Evolutionary conservation across 176 grass and related monocot species (phyloP), one percentile per base, ranked within the genome.

Genomic region (Avena eriantha): DNA sequence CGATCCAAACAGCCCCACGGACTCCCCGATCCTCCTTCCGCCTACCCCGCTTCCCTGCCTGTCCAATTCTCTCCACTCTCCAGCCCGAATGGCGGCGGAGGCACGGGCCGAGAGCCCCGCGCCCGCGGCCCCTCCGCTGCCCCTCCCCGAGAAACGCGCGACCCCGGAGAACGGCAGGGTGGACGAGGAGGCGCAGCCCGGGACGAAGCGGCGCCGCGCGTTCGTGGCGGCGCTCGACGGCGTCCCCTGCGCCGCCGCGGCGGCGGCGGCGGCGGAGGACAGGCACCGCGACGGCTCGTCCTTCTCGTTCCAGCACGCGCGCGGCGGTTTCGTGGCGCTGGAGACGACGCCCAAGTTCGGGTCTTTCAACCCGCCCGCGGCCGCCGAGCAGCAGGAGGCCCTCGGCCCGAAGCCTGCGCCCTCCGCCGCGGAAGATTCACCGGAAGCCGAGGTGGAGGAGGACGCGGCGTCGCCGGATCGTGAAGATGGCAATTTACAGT

Each of bases 271-370:
- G 46, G 63, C 5, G 1, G 63, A 0, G 55, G 80, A 17, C n/a
- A 49, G 19, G 21, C 60, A 31, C 35, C 74, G 68, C 21, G 84
- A 79, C 15, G 78, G 68, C 36, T 81, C 69, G 82, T 84, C 93
- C 12, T 98, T 99, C 90, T 93, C 92, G 24, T 99, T 99, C 77
- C 79, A 89, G 54, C 84, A 90, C 24, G 71, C 87, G 66, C 84
- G 87, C 86, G 89, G 80, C 84, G 86, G 89, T 17, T 82, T 94
- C 81, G 58, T 86, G 87, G 88, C 87, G 72, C 77, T 90, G 74
- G 97, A 96, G 72, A 91, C 87, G 51, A 96, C 94, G 34, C 97
- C 97, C 45, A 99, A 92, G 86, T 96, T 99, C 86, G 97, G 97
- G 14, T 91, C 90, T 9, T 99, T 99, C 92, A 83, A 86, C 76